Evolutionary conservation across 495 filamentous ascomycete species (phyloP).

Genomic region (Aspergillus heteromorphus): DNA sequence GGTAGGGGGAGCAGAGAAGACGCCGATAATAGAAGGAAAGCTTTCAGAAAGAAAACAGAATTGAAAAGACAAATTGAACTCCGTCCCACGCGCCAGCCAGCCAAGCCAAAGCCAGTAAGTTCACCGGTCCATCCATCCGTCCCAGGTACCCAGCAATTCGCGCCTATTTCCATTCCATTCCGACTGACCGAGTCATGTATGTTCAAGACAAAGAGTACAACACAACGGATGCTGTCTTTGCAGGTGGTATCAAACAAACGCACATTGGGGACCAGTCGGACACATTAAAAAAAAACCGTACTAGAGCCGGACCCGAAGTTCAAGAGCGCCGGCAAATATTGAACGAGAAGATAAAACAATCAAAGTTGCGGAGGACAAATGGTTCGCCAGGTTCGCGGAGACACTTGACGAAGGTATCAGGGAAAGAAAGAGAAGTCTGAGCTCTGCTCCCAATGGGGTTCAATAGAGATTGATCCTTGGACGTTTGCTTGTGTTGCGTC

Average conservation of each 20-base stretch:
- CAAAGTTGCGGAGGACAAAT: not conserved
- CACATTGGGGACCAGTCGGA: conserved; percentile 9
- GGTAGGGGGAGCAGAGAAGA: not conserved
- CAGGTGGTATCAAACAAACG: conserved; percentile 7
- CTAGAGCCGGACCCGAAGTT: not conserved
- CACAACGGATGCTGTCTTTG: not conserved
- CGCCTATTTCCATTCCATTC: conserved; percentile 7
- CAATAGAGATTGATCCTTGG: not conserved
- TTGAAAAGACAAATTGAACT: conserved; percentile 13
- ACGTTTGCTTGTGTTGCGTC: not conserved
- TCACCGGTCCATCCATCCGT: conserved; percentile 3
- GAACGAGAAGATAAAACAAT: conserved; percentile 1
- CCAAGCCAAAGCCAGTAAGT: conserved; percentile 3
- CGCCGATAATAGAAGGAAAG: not conserved
- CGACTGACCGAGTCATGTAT: conserved; percentile 1
- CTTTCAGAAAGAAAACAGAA: conserved; percentile 7
- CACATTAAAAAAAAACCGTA: conserved; percentile 10
- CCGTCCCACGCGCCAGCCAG: conserved; percentile 7
- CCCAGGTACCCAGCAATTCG: conserved; percentile 1
- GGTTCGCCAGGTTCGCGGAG: not conserved
- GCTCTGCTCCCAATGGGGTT: not conserved
- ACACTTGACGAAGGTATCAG: conserved; percentile 8
- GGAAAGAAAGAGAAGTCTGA: not conserved
- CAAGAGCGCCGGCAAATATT: not conserved
- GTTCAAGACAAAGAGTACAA: conserved; percentile 4